Percentiles rank a stretch among this genome's conserved stretches.
phyloP scores from a whole-genome alignment of 2,329 filamentous ascomycete species.

The Lachnellula subtilissima region DNA sequence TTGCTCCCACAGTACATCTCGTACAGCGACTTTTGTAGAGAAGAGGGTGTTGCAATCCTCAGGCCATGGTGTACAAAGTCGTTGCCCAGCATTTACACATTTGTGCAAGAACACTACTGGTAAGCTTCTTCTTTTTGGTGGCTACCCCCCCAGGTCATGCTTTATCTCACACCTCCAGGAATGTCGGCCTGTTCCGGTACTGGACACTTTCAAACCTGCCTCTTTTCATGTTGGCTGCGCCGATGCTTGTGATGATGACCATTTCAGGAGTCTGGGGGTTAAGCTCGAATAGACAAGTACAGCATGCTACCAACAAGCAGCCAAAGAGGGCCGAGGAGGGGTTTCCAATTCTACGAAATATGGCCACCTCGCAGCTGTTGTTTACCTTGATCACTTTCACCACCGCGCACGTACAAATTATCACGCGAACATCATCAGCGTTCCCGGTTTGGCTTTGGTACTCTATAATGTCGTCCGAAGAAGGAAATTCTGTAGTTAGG shows the following conservation, averaged over 20 bases:
- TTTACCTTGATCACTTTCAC: conserved; percentile 68
- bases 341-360: conserved; percentile 28
- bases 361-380: conserved; percentile 69
- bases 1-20: conserved; percentile 69
- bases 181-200: conserved; percentile 81
- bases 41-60: conserved; percentile 24
- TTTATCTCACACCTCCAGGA: conserved; percentile 49
- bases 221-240: conserved; percentile 77
- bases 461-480: conserved; percentile 46
- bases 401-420: conserved; percentile 89
- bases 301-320: conserved; percentile 26
- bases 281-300: background rate
- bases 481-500: conserved; percentile 5
- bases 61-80: conserved; percentile 69
- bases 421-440: conserved; percentile 81
- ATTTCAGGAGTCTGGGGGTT: conserved; percentile 49
- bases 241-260: conserved; percentile 66
- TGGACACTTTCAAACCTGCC: conserved; percentile 86
- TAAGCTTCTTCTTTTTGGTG: conserved; percentile 40
- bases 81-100: conserved; percentile 86
- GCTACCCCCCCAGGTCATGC: background rate
- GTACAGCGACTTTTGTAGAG: conserved; percentile 64
- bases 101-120: conserved; percentile 89
- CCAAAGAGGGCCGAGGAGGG: background rate
- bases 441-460: conserved; percentile 89